These are phyloP conservation scores for Crithidia thermophila DNA, from an alignment of 208 protist species.

Conservation along the genomic window DNA sequence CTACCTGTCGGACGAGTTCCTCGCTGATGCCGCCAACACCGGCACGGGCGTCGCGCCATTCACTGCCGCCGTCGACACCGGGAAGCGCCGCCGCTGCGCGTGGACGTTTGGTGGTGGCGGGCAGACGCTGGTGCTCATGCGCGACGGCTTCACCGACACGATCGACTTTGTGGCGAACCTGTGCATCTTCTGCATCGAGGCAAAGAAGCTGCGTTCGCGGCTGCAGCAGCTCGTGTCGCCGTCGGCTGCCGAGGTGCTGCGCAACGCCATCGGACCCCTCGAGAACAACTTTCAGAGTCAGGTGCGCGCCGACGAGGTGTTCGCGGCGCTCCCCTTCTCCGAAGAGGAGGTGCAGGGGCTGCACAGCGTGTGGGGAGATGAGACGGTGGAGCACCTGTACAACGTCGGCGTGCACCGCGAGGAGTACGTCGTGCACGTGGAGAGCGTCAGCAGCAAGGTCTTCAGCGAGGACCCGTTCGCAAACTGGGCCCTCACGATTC, in stretches of 20 bases:
- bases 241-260: constrained; percentile 66
- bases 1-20: constrained; percentile 58
- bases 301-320: constrained; percentile 19
- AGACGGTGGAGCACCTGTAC: constrained; percentile 57
- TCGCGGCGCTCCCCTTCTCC: constrained; percentile 57
- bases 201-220: constrained; percentile 64
- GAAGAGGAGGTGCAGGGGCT: constrained; percentile 56
- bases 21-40: constrained; percentile 48
- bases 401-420: constrained; percentile 76
- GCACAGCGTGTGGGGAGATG: constrained; percentile 49
- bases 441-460: constrained; percentile 45
- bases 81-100: constrained; percentile 60
- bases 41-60: constrained; percentile 10
- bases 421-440: constrained; percentile 84
- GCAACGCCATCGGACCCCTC: constrained; percentile 30
- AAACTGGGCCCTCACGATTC: constrained; percentile 70
- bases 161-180: constrained; percentile 87
- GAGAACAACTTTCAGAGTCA: constrained; percentile 3
- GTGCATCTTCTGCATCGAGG: constrained; percentile 81
- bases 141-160: constrained; percentile 85
- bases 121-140: constrained; percentile 82
- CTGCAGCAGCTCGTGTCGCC: constrained; percentile 76
- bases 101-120: constrained; percentile 67
- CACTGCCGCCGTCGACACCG: constrained; percentile 49
- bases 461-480: constrained; percentile 70